Evolutionary conservation across 495 filamentous ascomycete species (phyloP).

Genomic region (Margaritispora aquatica): DNA sequence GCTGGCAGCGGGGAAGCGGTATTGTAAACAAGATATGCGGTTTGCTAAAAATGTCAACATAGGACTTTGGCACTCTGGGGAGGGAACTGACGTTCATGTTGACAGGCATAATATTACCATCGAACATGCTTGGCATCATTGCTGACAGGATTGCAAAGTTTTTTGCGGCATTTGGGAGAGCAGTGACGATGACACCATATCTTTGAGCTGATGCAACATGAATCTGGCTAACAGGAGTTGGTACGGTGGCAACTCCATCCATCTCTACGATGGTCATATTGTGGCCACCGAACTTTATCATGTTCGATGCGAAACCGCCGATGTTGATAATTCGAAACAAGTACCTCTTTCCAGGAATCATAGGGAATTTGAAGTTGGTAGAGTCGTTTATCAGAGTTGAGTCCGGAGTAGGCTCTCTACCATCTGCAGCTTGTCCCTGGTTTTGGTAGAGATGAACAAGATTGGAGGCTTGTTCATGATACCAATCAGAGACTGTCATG

Average conservation of each 20-base stretch:
- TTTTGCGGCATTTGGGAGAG: constrained; percentile 22
- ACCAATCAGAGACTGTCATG: neutral
- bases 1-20: neutral
- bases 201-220: constrained; percentile 41
- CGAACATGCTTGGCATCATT: constrained; percentile 43
- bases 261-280: constrained; percentile 48
- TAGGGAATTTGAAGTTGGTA: constrained; percentile 41
- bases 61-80: neutral
- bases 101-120: neutral
- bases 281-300: constrained; percentile 69
- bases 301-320: constrained; percentile 57
- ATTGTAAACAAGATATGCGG: constrained; percentile 9
- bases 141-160: constrained; percentile 20
- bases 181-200: constrained; percentile 42
- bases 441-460: neutral
- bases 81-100: no score
- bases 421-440: constrained; percentile 39
- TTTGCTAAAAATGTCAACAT: neutral
- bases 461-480: neutral
- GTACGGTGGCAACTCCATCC: constrained; percentile 48
- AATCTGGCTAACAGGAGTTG: constrained; percentile 48
- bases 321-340: constrained; percentile 66
- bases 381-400: constrained; percentile 65
- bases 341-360: constrained; percentile 68
- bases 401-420: constrained; percentile 59